Percentiles rank a stretch among this genome's conserved stretches.
Evolutionary conservation across 352 stramenopile genomes (phyloP).

Genomic region (Pythium volutum): DNA sequence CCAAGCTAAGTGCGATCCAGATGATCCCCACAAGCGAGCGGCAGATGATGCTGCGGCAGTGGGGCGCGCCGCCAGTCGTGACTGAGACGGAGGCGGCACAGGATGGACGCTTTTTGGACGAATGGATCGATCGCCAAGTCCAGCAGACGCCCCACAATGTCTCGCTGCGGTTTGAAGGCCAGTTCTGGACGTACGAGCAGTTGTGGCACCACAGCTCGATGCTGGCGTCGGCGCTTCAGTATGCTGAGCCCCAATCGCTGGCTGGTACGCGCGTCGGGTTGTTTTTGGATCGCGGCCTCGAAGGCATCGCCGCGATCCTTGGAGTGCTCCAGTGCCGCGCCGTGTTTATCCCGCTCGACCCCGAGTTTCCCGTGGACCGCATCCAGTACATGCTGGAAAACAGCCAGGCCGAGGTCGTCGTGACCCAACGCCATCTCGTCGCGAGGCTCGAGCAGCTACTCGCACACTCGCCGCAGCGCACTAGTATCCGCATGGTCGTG

Average conservation of each 20-base stretch:
- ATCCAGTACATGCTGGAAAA: slow-evolving; percentile 50
- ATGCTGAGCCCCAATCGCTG: neutral
- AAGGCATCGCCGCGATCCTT: slow-evolving; percentile 43
- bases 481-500: slow-evolving; percentile 21
- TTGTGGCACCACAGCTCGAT: slow-evolving; percentile 32
- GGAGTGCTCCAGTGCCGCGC: slow-evolving; percentile 33
- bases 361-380: slow-evolving; percentile 42
- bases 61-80: slow-evolving; percentile 20
- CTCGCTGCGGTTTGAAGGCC: slow-evolving; percentile 40
- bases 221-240: slow-evolving; percentile 24
- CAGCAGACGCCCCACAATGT: slow-evolving; percentile 24
- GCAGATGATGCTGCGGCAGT: slow-evolving; percentile 26
- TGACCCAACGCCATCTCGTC: slow-evolving; percentile 35
- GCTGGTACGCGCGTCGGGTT: slow-evolving; percentile 35
- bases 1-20: slow-evolving; percentile 24
- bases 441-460: slow-evolving; percentile 23
- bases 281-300: slow-evolving; percentile 39
- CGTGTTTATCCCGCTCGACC: slow-evolving; percentile 47
- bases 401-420: slow-evolving; percentile 36
- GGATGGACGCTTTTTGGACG: slow-evolving; percentile 29
- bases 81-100: neutral
- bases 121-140: slow-evolving; percentile 36
- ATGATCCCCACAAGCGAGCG: slow-evolving; percentile 37
- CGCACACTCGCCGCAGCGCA: neutral
- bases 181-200: slow-evolving; percentile 37